These are phyloP conservation scores for Globisporangium canariense DNA, from an alignment of 352 stramenopile genomes.

Conservation along the genomic window DNA sequence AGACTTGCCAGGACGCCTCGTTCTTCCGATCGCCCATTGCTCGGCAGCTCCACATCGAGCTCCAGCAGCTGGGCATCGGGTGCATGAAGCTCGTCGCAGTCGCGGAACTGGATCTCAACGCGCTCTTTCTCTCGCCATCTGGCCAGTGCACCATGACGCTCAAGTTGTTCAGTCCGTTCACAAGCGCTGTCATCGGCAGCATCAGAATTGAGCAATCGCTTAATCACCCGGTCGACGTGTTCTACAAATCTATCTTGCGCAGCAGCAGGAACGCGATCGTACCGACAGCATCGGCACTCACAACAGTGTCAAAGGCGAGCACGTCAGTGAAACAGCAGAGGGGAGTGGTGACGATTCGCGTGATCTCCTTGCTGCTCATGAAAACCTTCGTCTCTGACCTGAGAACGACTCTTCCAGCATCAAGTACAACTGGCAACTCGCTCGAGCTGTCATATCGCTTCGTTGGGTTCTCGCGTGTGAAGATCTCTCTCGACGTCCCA, in stretches of 20 bases:
- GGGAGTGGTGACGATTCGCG: constrained; percentile 6
- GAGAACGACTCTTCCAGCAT: neutral
- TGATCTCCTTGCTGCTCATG: constrained; percentile 17
- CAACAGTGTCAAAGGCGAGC: neutral
- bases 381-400: constrained; percentile 17
- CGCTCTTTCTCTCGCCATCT: constrained; percentile 23
- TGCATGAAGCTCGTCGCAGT: constrained; percentile 16
- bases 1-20: constrained; percentile 19
- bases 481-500: neutral
- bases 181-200: constrained; percentile 9
- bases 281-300: neutral
- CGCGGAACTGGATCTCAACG: constrained; percentile 5
- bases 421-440: neutral
- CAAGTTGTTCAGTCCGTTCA: constrained; percentile 21
- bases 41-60: constrained; percentile 19
- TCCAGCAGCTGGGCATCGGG: constrained; percentile 18
- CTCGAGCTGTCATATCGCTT: constrained; percentile 19
- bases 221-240: constrained; percentile 13
- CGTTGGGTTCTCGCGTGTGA: constrained; percentile 14
- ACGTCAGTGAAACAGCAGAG: neutral
- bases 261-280: neutral
- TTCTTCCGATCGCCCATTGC: constrained; percentile 24
- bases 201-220: constrained; percentile 11
- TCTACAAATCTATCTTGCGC: constrained; percentile 18
- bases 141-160: constrained; percentile 7